A percentile compares a stretch with the other conserved stretches of the same genome.
These are phyloP conservation scores for Russula compacta DNA, from an alignment of 768 basidiomycete genomes.

Conservation along the genomic window DNA sequence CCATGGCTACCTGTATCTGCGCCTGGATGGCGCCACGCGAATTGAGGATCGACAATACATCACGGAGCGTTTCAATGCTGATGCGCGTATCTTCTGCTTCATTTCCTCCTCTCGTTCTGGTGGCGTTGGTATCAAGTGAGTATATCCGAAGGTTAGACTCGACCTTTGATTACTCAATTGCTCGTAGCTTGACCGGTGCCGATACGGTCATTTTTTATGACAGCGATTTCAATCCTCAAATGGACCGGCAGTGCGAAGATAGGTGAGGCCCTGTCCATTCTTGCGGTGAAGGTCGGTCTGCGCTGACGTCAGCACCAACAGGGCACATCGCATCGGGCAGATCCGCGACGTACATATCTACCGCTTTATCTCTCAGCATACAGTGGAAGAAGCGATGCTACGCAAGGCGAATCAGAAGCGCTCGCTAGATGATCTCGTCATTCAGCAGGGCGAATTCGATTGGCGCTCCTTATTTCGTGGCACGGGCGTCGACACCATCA, in stretches of 20 bases:
- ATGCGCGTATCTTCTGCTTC: conserved; percentile 74
- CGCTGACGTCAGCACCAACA: conserved; percentile 24
- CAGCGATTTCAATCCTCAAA: conserved; percentile 94
- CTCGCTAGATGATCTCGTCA: conserved; percentile 81
- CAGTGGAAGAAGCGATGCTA: conserved; percentile 94
- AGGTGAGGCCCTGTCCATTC: conserved; percentile 36
- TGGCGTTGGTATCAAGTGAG: conserved; percentile 92
- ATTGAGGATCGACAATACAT: conserved; percentile 90
- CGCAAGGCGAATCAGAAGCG: conserved; percentile 98
- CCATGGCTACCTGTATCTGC: conserved; percentile 86
- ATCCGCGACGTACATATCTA: conserved; percentile 95
- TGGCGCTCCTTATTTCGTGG: conserved; percentile 80
- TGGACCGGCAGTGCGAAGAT: conserved; percentile 96
- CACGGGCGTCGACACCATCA: conserved; percentile 36
- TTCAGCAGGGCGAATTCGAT: conserved; percentile 90
- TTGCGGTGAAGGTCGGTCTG: neutral
- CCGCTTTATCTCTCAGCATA: conserved; percentile 81
- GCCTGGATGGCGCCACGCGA: conserved; percentile 92
- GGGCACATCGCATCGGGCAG: conserved; percentile 97
- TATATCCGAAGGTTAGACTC: conserved; percentile 1
- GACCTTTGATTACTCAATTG: conserved; percentile 11
- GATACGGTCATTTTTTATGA: conserved; percentile 98
- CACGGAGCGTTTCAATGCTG: conserved; percentile 82
- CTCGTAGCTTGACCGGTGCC: conserved; percentile 63
- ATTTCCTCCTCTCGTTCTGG: conserved; percentile 76